Conservation (phyloP, 2,329 filamentous ascomycete species). For the Diaporthe longicolla region DNA sequence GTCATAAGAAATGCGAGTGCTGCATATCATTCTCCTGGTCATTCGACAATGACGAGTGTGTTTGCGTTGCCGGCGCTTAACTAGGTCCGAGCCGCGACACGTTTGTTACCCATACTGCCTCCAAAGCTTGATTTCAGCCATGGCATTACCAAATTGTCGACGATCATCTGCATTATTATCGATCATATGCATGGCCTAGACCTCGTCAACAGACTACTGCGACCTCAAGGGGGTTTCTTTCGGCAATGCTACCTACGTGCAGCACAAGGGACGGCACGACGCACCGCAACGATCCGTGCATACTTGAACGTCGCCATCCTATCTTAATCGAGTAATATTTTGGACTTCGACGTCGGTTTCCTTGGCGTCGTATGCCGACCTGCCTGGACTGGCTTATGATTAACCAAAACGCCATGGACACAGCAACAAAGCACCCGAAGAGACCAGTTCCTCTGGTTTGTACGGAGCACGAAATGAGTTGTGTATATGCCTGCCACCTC, state of each 20-base stretch:
- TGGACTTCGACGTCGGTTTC: not conserved
- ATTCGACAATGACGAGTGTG: not conserved
- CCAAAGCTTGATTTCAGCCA: not conserved
- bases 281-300: not conserved
- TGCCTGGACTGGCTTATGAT: not conserved
- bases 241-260: not conserved
- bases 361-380: not conserved
- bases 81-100: not conserved
- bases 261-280: not conserved
- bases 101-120: not conserved
- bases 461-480: not conserved
- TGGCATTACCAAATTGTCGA: not conserved
- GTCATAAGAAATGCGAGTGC: not conserved
- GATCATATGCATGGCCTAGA: not conserved
- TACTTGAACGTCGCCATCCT: not conserved
- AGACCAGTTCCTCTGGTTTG: not conserved
- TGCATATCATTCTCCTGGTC: not conserved
- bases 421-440: not conserved
- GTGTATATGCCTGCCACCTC: not conserved
- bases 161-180: not conserved
- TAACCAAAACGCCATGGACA: not conserved
- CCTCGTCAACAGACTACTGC: not conserved
- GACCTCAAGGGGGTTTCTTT: not conserved
- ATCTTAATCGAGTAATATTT: not conserved
- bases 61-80: too few species aligned